Base-by-base conservation (phyloP, 1,284 basidiomycete species). In the Ustilago sp. region DNA sequence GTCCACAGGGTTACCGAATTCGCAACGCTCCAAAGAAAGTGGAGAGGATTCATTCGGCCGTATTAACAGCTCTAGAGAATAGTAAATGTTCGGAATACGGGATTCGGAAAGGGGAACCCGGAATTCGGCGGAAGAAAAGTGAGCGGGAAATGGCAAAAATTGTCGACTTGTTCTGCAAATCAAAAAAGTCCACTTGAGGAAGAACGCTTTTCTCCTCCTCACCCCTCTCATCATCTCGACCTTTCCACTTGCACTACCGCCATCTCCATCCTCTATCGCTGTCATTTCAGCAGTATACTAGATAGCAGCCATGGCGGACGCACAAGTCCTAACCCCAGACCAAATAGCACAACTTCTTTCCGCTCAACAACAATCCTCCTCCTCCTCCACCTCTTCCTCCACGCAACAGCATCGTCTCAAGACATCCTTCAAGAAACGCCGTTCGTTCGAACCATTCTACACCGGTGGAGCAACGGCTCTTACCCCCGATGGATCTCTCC, bases 401-500 rank as follows among this genome's bases (percentile, higher is more conserved):
- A 59, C 13, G 6, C 50, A 51, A 8, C 47, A 54, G 9, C 56
- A 70, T 23, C 61, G 69, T n/a, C 71, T 80, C 59, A 75, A 80
- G 38, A 74, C 80, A 1, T 73, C 76, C 9, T 82, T 78, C 58
- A 61, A 61, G 8, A 79, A 77, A 56, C 56, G 57, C 7, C 57
- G 74, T 13, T 38, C 77, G 15, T 69, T 85, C 51, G 75, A 80
- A 52, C 82, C 84, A 1, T 84, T 85, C 63, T 85, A 83, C 70
- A 83, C 83, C n/a, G 84, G 84, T 11, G 84, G 83, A 4, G 74
- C 83, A 8, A 91, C 95, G 41, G 90, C 93, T 11, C 88, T 94
- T 50, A 92, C 93, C 5, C 87, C 89, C 61, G 94, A 98, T 88
- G 95, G 93, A 51, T 88, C 88, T 55, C 91, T 89, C 86, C 89